A percentile compares a stretch with the other conserved stretches of the same genome.
phyloP scores from a whole-genome alignment of 2,329 filamentous ascomycete genomes.

The Fusarium equiseti region DNA sequence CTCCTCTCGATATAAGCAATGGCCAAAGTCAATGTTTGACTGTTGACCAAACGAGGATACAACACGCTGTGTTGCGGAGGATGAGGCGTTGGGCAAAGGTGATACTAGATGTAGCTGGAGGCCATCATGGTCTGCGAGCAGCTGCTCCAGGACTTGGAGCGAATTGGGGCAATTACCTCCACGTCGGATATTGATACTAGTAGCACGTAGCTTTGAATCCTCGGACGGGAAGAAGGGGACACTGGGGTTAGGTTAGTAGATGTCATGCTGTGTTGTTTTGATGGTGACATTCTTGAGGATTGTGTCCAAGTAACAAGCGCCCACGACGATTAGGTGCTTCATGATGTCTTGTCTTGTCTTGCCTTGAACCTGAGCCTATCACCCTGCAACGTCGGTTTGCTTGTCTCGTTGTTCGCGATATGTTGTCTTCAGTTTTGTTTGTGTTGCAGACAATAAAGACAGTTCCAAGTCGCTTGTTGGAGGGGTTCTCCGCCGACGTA shows the following conservation, averaged over 20 bases:
- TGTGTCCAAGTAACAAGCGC: constrained; percentile 78
- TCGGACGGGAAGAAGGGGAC: constrained; percentile 75
- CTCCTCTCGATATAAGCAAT: constrained; percentile 70
- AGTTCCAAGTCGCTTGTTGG: neutral
- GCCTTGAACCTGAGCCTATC: neutral
- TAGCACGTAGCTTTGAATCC: constrained; percentile 79
- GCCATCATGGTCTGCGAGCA: constrained; percentile 54
- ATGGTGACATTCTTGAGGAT: constrained; percentile 68
- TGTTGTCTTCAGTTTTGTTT: neutral
- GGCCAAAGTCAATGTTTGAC: constrained; percentile 60
- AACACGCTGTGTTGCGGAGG: constrained; percentile 65
- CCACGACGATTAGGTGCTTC: constrained; percentile 72
- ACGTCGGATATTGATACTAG: constrained; percentile 67
- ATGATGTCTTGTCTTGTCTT: constrained; percentile 47
- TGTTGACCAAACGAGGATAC: constrained; percentile 63
- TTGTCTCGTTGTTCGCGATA: constrained; percentile 1
- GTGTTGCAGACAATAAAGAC: neutral
- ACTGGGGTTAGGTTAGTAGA: constrained; percentile 55
- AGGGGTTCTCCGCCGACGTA: constrained; percentile 10
- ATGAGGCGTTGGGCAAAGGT: constrained; percentile 65
- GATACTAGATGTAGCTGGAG: constrained; percentile 61
- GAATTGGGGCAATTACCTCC: constrained; percentile 81
- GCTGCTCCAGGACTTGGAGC: constrained; percentile 76
- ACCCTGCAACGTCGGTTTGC: neutral
- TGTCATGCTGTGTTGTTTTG: neutral